A percentile compares a stretch with the other conserved stretches of the same genome.
Evolutionary conservation across 306 rosid species (phyloP).

Genomic region (Inga oerstediana): DNA sequence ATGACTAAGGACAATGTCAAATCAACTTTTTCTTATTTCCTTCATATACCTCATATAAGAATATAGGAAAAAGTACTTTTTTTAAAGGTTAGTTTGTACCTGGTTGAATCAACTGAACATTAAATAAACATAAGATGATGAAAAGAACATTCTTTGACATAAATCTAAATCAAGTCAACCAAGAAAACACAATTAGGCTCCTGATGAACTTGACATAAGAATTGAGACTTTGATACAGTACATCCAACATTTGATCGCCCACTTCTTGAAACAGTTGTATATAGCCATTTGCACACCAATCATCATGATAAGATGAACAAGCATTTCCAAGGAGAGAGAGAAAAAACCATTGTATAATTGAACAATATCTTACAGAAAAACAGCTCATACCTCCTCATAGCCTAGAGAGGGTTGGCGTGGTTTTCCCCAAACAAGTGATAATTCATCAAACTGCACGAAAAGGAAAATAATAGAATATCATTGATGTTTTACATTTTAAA

Average conservation of each 20-base stretch:
- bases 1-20: neutral
- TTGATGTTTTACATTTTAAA: neutral
- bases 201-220: neutral
- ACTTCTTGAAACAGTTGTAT: neutral
- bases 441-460: conserved; percentile 72
- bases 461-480: conserved; percentile 25
- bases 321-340: neutral
- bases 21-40: conserved; percentile 20
- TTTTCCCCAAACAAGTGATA: conserved; percentile 90
- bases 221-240: neutral
- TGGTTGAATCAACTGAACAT: neutral
- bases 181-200: neutral
- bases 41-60: neutral
- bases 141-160: neutral
- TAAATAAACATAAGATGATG: neutral
- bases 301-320: conserved; percentile 22
- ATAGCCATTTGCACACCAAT: neutral
- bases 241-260: neutral
- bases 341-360: neutral
- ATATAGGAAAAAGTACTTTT: neutral
- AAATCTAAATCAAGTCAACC: conserved; percentile 4
- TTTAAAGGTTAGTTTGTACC: neutral
- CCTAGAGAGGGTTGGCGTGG: conserved; percentile 87
- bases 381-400: conserved; percentile 65
- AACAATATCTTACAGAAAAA: conserved; percentile 28